Evolutionary conservation across 2,329 filamentous ascomycete genomes (phyloP).

Genomic region (Diplodia scrobiculata): DNA sequence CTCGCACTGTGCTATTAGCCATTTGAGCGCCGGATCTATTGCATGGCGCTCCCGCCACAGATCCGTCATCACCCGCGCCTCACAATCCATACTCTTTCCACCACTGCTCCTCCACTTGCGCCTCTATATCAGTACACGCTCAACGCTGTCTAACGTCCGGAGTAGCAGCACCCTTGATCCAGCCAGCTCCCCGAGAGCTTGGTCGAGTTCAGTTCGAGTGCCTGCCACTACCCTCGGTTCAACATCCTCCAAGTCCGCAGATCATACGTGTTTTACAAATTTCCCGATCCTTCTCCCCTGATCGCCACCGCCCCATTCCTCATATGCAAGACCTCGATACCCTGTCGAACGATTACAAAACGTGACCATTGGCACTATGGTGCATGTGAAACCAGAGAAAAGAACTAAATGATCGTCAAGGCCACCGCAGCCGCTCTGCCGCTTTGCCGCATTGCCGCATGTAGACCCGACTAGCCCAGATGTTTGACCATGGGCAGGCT

Average conservation of each 20-base stretch:
- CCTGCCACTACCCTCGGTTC: background rate
- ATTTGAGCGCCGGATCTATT: background rate
- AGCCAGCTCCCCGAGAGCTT: background rate
- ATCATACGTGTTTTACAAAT: background rate
- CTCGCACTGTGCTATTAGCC: background rate
- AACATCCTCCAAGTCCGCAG: background rate
- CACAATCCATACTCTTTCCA: background rate
- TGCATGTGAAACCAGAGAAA: background rate
- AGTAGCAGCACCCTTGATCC: too few species aligned
- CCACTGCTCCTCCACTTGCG: background rate
- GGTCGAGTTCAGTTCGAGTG: too few species aligned
- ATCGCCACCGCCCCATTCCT: background rate
- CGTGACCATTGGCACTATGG: background rate
- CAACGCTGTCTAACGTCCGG: background rate
- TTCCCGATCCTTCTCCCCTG: background rate
- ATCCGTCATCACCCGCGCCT: too few species aligned
- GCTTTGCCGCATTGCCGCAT: background rate
- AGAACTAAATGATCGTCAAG: background rate
- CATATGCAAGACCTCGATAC: too few species aligned
- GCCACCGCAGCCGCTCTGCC: background rate
- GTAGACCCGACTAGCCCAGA: too few species aligned
- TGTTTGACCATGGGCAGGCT: background rate
- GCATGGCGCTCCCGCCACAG: too few species aligned
- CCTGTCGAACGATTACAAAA: background rate
- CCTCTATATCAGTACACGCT: background rate